Evolutionary conservation across 805 yeast species (phyloP), one percentile per base, ranked within the genome.

Genomic region (Wickerhamomyces ciferrii): DNA sequence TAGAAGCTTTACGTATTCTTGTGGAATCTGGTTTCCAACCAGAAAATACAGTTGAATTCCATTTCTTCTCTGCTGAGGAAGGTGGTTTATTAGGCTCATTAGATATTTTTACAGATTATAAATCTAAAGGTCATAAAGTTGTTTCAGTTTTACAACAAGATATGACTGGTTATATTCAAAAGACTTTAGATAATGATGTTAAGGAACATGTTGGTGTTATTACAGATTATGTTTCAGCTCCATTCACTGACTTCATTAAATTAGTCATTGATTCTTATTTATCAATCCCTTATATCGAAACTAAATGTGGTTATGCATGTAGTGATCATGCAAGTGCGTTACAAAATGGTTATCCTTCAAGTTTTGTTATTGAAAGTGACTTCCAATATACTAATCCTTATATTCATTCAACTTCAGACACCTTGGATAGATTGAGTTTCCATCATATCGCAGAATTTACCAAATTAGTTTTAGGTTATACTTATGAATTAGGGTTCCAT

Each of bases 61-160:
- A 92, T 67, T 92, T 89, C 74, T 92, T 89, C 69, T 79, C 96
- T 24, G 98, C 96, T 2, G 98, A 92, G 69, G 98, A 92, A 72
- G 90, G 88, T 49, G 97, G 97, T 0, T 69, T 88, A 46, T 70
- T 87, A 44, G 98, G 98, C 1, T 88, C 96, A 5, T 74, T 80
- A 52, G 96, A 87, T 50, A 78, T 92, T 11, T 87, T 87, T 63
- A 65, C 76, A 10, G 63, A 67, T 23, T 86, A 86, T 59, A 60
- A 67, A 11, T n/a, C 31, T 1, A 56, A 69, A n/a, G 68, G 70
- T 27, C 68, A 67, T 41, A 68, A 74, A 8, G 89, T 92, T 20
- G 76, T 81, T 27, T 90, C 91, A 5, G 84, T 90, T 94, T 70
- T 92, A 36, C 97, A 92, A 66, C 96, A 89, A 62, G 99, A 92